These are phyloP conservation scores for Cordyceps sp. DNA, from an alignment of 2,329 filamentous ascomycete genomes.

Conservation along the genomic window DNA sequence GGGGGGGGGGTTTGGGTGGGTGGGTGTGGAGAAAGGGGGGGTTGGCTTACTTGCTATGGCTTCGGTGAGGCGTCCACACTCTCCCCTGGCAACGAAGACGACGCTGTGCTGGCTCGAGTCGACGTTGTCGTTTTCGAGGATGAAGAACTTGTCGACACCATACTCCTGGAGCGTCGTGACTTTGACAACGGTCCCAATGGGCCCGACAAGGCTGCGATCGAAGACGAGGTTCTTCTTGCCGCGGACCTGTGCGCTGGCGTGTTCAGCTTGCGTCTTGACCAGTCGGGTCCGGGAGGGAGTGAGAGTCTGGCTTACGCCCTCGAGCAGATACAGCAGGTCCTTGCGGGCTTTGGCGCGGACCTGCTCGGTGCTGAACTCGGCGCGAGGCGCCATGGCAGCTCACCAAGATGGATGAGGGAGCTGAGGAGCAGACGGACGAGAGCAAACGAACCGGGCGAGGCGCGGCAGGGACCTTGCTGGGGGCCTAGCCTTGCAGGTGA, in stretches of 20 bases:
- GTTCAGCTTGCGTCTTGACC: conserved; percentile 7
- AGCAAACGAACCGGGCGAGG: neutral
- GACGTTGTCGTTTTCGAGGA: conserved; percentile 88
- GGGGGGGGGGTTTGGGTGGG: neutral
- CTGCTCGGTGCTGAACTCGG: conserved; percentile 57
- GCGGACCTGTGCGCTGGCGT: conserved; percentile 49
- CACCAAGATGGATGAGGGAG: conserved; percentile 15
- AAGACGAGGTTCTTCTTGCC: conserved; percentile 98
- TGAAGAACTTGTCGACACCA: conserved; percentile 94
- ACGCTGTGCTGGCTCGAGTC: conserved; percentile 91
- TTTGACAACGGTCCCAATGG: conserved; percentile 81
- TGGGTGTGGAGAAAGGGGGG: neutral
- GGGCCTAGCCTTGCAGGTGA: no score
- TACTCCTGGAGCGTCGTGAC: conserved; percentile 93
- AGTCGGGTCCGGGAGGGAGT: neutral
- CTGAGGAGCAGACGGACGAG: conserved; percentile 2
- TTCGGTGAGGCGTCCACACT: conserved; percentile 71
- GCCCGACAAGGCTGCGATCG: conserved; percentile 77
- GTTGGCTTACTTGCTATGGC: conserved; percentile 65
- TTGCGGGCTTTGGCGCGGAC: conserved; percentile 71
- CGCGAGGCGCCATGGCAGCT: conserved; percentile 51
- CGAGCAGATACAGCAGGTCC: conserved; percentile 78
- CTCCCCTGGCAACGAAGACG: conserved; percentile 80
- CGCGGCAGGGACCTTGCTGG: neutral
- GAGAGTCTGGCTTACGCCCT: conserved; percentile 59